Conservation (phyloP, 2,329 filamentous ascomycete genomes). For the Epichloe elymi region DNA sequence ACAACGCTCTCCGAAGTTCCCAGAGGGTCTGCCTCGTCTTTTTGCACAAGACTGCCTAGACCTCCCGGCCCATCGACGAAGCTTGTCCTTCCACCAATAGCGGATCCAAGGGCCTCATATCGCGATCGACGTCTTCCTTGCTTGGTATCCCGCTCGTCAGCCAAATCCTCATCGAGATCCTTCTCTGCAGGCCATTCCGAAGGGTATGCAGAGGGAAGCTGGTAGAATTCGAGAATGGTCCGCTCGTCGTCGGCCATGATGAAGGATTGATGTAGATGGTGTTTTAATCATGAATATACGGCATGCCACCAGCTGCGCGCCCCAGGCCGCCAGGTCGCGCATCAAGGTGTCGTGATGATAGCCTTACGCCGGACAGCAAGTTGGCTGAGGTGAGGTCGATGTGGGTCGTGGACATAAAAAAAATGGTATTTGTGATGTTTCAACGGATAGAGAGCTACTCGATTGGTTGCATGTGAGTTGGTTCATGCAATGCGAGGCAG, state of each 20-base stretch:
- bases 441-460: neutral
- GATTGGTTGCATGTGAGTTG: too few species aligned
- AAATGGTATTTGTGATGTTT: neutral
- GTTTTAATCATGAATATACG: neutral
- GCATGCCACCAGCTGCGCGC: slow-evolving; percentile 2
- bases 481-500: neutral
- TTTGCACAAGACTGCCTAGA: slow-evolving; percentile 67
- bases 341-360: neutral
- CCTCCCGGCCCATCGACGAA: slow-evolving; percentile 27
- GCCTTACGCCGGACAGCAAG: neutral
- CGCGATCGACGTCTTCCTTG: slow-evolving; percentile 55
- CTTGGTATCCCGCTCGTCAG: slow-evolving; percentile 37
- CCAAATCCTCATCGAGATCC: slow-evolving; percentile 53
- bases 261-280: neutral
- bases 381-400: neutral
- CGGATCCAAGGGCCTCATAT: slow-evolving; percentile 73
- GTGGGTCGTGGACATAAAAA: neutral
- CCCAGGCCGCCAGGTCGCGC: neutral
- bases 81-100: slow-evolving; percentile 51
- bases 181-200: slow-evolving; percentile 78
- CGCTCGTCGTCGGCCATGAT: slow-evolving; percentile 59
- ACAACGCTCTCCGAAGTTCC: slow-evolving; percentile 84
- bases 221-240: slow-evolving; percentile 78
- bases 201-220: slow-evolving; percentile 68
- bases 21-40: slow-evolving; percentile 84